Conservation (phyloP, 2,329 filamentous ascomycete species). For the Davidsoniella australis region DNA sequence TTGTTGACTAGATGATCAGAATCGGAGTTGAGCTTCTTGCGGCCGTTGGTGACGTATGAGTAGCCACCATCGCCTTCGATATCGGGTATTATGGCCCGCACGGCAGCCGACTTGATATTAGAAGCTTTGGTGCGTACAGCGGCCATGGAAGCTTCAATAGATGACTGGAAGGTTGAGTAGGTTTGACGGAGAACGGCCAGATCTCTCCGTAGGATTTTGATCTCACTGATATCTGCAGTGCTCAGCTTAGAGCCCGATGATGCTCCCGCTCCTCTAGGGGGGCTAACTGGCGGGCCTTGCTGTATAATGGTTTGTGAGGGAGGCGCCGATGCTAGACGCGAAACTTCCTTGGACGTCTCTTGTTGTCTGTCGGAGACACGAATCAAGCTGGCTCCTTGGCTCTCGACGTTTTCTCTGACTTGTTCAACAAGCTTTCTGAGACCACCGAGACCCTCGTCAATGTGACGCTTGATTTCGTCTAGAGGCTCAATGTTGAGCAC, state of each 20-base stretch:
- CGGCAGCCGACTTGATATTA: slow-evolving; percentile 59
- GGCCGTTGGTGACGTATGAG: slow-evolving; percentile 68
- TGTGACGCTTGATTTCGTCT: slow-evolving; percentile 90
- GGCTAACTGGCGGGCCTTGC: slow-evolving; percentile 7
- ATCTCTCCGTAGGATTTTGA: slow-evolving; percentile 71
- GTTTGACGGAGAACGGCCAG: slow-evolving; percentile 84
- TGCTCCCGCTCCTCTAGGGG: slow-evolving; percentile 25
- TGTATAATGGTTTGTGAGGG: slow-evolving; percentile 19
- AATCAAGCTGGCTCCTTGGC: slow-evolving; percentile 67
- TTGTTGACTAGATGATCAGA: slow-evolving; percentile 80
- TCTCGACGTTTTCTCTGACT: slow-evolving; percentile 66
- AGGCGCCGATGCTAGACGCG: slow-evolving; percentile 34
- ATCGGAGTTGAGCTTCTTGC: slow-evolving; percentile 72
- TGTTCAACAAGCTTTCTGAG: slow-evolving; percentile 72
- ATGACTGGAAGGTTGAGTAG: slow-evolving; percentile 77
- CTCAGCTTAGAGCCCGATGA: slow-evolving; percentile 27
- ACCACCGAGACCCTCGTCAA: slow-evolving; percentile 76
- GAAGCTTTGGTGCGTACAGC: slow-evolving; percentile 65
- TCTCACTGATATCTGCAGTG: slow-evolving; percentile 52
- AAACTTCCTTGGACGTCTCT: slow-evolving; percentile 76
- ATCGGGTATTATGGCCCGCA: slow-evolving; percentile 52
- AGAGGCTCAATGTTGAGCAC: slow-evolving; percentile 84
- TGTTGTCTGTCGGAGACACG: slow-evolving; percentile 80
- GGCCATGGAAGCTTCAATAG: slow-evolving; percentile 77
- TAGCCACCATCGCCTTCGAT: slow-evolving; percentile 67